These are phyloP conservation scores for Ambrosiella cleistominuta DNA, from an alignment of 2,329 filamentous ascomycete genomes.

Conservation along the genomic window DNA sequence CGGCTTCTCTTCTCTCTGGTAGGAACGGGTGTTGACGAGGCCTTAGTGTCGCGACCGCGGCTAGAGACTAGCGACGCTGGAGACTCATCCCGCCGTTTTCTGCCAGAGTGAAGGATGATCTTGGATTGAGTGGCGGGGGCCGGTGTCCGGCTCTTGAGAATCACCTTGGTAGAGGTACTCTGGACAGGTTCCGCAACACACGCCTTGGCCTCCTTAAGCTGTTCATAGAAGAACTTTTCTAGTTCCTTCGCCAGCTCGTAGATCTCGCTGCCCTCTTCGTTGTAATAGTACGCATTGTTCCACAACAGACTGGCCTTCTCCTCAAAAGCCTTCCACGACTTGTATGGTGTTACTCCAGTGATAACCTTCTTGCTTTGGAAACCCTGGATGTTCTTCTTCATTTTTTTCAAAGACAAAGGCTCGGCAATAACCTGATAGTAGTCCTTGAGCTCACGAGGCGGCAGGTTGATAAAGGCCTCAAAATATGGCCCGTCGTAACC, in stretches of 20 bases:
- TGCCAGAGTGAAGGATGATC: conserved; percentile 53
- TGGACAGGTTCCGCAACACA: conserved; percentile 51
- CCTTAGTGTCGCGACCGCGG: not conserved
- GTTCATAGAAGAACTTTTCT: conserved; percentile 52
- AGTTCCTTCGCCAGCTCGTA: conserved; percentile 60
- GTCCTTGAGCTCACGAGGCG: conserved; percentile 57
- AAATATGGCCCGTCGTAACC: conserved; percentile 52
- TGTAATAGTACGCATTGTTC: conserved; percentile 77
- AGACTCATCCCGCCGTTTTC: conserved; percentile 4
- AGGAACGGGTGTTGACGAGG: not conserved
- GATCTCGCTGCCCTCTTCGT: conserved; percentile 80
- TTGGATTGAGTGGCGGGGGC: conserved; percentile 21
- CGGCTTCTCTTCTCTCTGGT: conserved; percentile 8
- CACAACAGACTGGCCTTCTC: conserved; percentile 67
- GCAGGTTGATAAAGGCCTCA: conserved; percentile 61
- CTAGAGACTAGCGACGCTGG: conserved; percentile 1
- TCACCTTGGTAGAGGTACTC: conserved; percentile 25
- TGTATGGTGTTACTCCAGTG: conserved; percentile 51
- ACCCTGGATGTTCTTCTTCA: conserved; percentile 63
- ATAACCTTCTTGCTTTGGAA: conserved; percentile 49
- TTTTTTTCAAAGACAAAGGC: conserved; percentile 58
- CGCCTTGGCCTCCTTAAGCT: conserved; percentile 54
- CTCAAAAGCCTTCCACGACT: conserved; percentile 67
- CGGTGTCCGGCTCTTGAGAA: conserved; percentile 11
- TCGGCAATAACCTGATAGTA: conserved; percentile 75